Conservation (phyloP, 805 yeast species). For the Candida ulmi region DNA sequence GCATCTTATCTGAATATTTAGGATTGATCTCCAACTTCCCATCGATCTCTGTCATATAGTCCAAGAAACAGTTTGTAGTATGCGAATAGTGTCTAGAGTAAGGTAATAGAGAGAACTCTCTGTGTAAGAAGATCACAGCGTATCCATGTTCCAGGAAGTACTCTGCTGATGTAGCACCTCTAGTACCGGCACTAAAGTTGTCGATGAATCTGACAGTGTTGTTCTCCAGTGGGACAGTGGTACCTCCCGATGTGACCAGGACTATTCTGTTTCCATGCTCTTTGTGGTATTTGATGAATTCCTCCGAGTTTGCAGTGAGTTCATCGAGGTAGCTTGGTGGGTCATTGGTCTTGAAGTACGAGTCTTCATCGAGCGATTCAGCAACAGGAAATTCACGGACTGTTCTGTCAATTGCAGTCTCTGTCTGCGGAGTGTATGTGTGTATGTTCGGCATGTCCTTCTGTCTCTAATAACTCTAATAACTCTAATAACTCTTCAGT, state of each 20-base stretch:
- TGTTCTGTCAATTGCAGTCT: conserved; percentile 73
- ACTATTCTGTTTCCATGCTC: conserved; percentile 48
- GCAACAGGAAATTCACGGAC: conserved; percentile 80
- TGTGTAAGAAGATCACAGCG: conserved; percentile 86
- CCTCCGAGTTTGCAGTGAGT: conserved; percentile 48
- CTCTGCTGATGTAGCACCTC: conserved; percentile 97
- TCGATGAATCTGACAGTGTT: conserved; percentile 96
- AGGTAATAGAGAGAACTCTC: conserved; percentile 89
- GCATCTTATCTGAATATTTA: conserved; percentile 56
- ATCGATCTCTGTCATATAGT: conserved; percentile 59
- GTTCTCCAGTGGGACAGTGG: conserved; percentile 95
- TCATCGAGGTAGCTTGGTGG: conserved; percentile 72
- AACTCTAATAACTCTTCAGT: too few species aligned
- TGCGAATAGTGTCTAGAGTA: conserved; percentile 88
- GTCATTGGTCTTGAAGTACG: conserved; percentile 64
- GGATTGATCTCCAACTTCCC: conserved; percentile 58
- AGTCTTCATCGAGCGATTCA: conserved; percentile 59
- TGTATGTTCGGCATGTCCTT: conserved; percentile 26
- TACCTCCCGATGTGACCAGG: conserved; percentile 92
- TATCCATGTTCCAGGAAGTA: conserved; percentile 80
- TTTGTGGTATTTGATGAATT: conserved; percentile 56
- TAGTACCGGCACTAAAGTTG: conserved; percentile 94
- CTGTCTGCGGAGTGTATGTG: conserved; percentile 67
- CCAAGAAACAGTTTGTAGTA: conserved; percentile 78
- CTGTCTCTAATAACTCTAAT: too few species aligned